Evolutionary conservation across 169 alveolate genomes (phyloP).

Genomic region (Plasmodium yoelii): DNA sequence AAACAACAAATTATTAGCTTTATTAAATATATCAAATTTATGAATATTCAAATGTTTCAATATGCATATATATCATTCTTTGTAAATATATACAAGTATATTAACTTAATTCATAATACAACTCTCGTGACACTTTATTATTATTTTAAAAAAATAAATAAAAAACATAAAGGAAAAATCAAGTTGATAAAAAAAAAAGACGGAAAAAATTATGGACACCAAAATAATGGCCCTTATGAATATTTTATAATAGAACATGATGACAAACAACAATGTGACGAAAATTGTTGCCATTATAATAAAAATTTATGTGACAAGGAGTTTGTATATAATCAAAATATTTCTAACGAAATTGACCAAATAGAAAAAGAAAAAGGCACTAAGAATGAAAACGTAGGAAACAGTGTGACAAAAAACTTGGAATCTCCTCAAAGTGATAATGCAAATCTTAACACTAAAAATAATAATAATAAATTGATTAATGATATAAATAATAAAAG

Average conservation of each 20-base stretch:
- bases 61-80: slow-evolving; percentile 56
- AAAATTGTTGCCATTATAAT: too few species aligned
- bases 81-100: slow-evolving; percentile 52
- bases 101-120: slow-evolving; percentile 36
- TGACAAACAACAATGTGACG: background rate
- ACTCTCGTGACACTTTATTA: slow-evolving; percentile 35
- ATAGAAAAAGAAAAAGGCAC: background rate
- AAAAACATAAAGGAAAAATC: background rate
- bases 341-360: background rate
- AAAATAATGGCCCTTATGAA: background rate
- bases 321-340: too few species aligned
- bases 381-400: background rate
- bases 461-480: background rate
- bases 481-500: background rate
- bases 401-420: background rate
- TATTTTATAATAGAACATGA: background rate
- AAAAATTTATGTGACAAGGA: too few species aligned
- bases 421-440: background rate
- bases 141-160: slow-evolving; percentile 33
- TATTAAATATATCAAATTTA: slow-evolving; percentile 18
- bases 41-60: slow-evolving; percentile 65
- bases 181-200: slow-evolving; percentile 4
- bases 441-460: background rate
- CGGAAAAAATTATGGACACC: background rate
- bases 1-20: slow-evolving; percentile 26